A percentile compares a stretch with the other conserved stretches of the same genome.
Evolutionary conservation across 2,329 filamentous ascomycete genomes (phyloP).

Genomic region (Cladosporium cucumerinum): DNA sequence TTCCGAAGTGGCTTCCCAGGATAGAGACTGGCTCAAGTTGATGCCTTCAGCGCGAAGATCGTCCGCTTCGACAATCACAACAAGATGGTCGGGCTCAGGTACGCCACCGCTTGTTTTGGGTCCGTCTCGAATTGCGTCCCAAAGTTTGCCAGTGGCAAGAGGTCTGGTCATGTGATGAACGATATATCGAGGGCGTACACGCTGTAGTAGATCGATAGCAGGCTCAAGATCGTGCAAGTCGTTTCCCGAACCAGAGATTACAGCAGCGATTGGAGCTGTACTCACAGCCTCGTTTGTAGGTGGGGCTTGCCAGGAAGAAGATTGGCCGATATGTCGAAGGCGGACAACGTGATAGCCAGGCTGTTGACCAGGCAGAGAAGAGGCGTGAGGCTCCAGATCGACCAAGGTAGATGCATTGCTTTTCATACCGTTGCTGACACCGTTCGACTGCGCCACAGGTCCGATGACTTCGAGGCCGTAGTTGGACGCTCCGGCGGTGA

Average conservation of each 20-base stretch:
- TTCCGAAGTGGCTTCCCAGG: constrained; percentile 34
- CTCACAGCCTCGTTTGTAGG: constrained; percentile 21
- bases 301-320: constrained; percentile 31
- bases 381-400: constrained; percentile 23
- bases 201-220: constrained; percentile 34
- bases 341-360: constrained; percentile 22
- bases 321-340: constrained; percentile 27
- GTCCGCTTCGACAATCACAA: constrained; percentile 35
- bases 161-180: constrained; percentile 36
- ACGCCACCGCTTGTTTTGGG: constrained; percentile 30
- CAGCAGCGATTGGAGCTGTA: constrained; percentile 25
- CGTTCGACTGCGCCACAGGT: constrained; percentile 26
- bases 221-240: constrained; percentile 32
- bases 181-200: constrained; percentile 30
- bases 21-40: constrained; percentile 31
- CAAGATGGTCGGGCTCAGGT: constrained; percentile 33
- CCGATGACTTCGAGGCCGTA: constrained; percentile 31
- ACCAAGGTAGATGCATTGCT: constrained; percentile 32
- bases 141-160: constrained; percentile 32
- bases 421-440: constrained; percentile 25
- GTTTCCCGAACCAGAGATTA: constrained; percentile 34
- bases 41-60: constrained; percentile 35
- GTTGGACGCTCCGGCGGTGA: constrained; percentile 32
- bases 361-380: neutral
- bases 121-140: constrained; percentile 35